These are phyloP conservation scores for Aspergillus niger DNA, from an alignment of 2,329 filamentous ascomycete species.

Conservation along the genomic window DNA sequence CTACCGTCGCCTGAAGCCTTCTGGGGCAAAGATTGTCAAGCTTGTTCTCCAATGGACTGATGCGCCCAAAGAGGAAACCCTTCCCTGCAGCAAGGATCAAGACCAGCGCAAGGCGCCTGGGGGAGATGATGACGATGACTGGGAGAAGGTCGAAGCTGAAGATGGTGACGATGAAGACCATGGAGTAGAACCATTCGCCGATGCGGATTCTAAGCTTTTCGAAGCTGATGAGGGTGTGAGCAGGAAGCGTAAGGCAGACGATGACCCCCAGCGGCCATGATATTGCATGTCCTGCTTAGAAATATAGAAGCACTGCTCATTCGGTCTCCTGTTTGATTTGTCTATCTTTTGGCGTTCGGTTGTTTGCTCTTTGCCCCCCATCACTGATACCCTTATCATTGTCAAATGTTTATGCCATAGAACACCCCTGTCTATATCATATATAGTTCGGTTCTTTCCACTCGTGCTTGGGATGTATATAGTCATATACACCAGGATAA, in stretches of 20 bases:
- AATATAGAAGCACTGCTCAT: not conserved
- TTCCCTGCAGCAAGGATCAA: not conserved
- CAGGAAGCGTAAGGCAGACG: slow-evolving; percentile 36
- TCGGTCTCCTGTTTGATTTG: not conserved
- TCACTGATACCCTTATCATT: slow-evolving; percentile 13
- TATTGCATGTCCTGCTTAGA: not conserved
- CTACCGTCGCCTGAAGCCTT: slow-evolving; percentile 60
- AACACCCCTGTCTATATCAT: not conserved
- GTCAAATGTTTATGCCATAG: not conserved
- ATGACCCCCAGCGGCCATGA: slow-evolving; percentile 27
- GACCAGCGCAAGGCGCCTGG: not conserved
- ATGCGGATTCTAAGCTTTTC: slow-evolving; percentile 39
- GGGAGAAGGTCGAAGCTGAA: slow-evolving; percentile 45
- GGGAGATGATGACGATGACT: slow-evolving; percentile 41
- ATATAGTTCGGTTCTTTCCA: not conserved
- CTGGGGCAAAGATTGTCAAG: slow-evolving; percentile 56
- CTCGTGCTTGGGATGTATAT: not conserved
- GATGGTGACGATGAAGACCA: slow-evolving; percentile 37
- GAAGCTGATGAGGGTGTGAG: slow-evolving; percentile 26
- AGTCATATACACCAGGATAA: not conserved
- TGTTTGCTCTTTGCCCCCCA: not conserved
- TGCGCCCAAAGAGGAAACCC: slow-evolving; percentile 18
- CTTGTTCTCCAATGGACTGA: slow-evolving; percentile 37
- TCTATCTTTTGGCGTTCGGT: not conserved
- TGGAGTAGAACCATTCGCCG: slow-evolving; percentile 34